Base-by-base conservation (phyloP, 2,329 filamentous ascomycete species). In the Cladosporium sphaerospermum region DNA sequence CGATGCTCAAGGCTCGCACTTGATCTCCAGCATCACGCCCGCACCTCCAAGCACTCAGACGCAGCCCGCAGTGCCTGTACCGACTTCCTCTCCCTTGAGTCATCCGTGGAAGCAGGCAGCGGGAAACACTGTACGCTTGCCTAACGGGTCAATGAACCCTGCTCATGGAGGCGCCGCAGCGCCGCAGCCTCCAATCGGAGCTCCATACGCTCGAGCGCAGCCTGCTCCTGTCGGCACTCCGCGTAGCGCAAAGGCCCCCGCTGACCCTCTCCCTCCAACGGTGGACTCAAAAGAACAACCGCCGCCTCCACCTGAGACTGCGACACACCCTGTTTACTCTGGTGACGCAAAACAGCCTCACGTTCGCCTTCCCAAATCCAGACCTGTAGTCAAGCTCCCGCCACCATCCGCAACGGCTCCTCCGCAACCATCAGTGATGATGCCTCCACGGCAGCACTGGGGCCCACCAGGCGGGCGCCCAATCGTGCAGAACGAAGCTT, bases 321-420 rank as follows among this genome's bases (percentile, higher is more conserved):
- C 81, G 56, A 83, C 79, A 9, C 87, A 91, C 62, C 87, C 87
- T 5, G 87, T 79, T 2, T 88, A 87, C 59, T 82, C 84, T 59
- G 84, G 86, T 31, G 81, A 88, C 61, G 74, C 73, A 1, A 71
- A 72, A 33, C 82, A 79, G 54, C 87, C 88, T 3, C 79, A 84
- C 53, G 86, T 91, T 7, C 83, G 81, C 34, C 72, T 91, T 8
- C 88, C 88, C 0, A 80, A 75, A 36, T 82, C 83, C 7, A 78
- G 85, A 52, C 88, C 89, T 32, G 80, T 89, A 23, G 91, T 97
- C 10, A 89, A 85, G 65, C 78, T 97, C 3, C 91, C 89, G 3
- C 89, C 88, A 7, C 64, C 75, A 18, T 66, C 73, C 19, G 71
- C 74, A 14, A 44, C 51, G 4, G 67, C 71, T 45, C 64, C 57